Base-by-base conservation (phyloP, 2,329 filamentous ascomycete genomes). In the Tolypocladium cylindrosporum region DNA sequence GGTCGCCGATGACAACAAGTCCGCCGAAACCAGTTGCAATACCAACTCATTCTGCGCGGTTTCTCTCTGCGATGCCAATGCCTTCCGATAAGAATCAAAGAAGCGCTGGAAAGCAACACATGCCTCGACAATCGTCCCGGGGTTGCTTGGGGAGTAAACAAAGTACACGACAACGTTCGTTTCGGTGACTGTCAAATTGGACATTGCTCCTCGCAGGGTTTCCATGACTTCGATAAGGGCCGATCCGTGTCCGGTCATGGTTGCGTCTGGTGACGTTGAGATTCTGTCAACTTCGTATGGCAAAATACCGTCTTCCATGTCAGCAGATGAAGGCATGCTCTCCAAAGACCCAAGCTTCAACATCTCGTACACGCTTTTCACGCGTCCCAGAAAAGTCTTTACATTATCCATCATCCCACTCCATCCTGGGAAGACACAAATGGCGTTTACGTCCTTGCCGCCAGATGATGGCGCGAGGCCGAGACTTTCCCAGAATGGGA, bases 401-500 rank as follows among this genome's bases (percentile, higher is more conserved):
- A 85, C 80, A 54, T 83, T 81, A 50, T 84, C 81, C 42, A 75
- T 71, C 64, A 93, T 74, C 1, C 87, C 85, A 36, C 82, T 80
- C 64, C 83, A 82, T 55, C 80, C 76, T 0, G 90, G 89, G 61
- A 87, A 88, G 2, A 94, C 75, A 66, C 88, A 90, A 54, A 90
- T 81, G 0, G 85, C 81, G 41, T 81, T 79, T 37, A 94, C 75
- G 60, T 93, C 83, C 69, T 95, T 95, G 9, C 77, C 67, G 0
- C 89, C 88, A 59, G 83, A 83, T 10, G 83, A 83, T 4, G 90
- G 90, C 1, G 84, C 84, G 1, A 96, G 77, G 0, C 89, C 88
- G 21, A 95, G 75, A 53, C 86, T 85, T 67, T 94, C 90, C 91
- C 90, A 95, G 66, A 94, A 96, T 1, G 80, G 75, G 24, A 93